Percentiles rank a stretch among this genome's conserved stretches.
Evolutionary conservation across 2,329 filamentous ascomycete genomes (phyloP).

Genomic region (Hypoxylon sp.): DNA sequence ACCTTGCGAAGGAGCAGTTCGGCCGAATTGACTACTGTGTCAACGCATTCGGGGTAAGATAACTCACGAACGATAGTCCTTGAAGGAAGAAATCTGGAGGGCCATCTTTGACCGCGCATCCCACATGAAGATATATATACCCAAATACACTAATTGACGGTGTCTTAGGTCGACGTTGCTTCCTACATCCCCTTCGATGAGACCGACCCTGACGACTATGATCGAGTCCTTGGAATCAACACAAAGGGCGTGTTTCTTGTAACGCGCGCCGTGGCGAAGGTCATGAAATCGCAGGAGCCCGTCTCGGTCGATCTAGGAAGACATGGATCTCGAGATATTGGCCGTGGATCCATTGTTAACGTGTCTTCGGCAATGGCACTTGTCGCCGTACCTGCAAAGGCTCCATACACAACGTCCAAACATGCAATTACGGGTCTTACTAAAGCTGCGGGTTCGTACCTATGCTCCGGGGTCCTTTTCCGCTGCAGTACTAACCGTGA

Average conservation of each 20-base stretch:
- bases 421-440: conserved; percentile 50
- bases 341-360: conserved; percentile 54
- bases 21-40: conserved; percentile 46
- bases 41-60: conserved; percentile 39
- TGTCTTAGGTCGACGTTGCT: conserved; percentile 39
- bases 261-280: conserved; percentile 34
- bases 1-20: conserved; percentile 29
- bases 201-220: conserved; percentile 44
- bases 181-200: conserved; percentile 46
- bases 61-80: background rate
- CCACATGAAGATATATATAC: background rate
- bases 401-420: conserved; percentile 49
- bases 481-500: background rate
- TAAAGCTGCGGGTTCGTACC: conserved; percentile 40
- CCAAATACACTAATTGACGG: background rate
- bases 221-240: conserved; percentile 46
- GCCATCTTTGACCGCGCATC: too few species aligned
- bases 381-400: conserved; percentile 39
- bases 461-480: background rate
- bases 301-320: conserved; percentile 32
- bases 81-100: too few species aligned
- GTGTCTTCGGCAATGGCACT: conserved; percentile 49
- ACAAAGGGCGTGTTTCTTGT: conserved; percentile 44
- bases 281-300: conserved; percentile 45
- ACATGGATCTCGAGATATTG: conserved; percentile 39